Evolutionary conservation across 2,329 filamentous ascomycete genomes (phyloP).

Genomic region (Aspergillus glaucus): DNA sequence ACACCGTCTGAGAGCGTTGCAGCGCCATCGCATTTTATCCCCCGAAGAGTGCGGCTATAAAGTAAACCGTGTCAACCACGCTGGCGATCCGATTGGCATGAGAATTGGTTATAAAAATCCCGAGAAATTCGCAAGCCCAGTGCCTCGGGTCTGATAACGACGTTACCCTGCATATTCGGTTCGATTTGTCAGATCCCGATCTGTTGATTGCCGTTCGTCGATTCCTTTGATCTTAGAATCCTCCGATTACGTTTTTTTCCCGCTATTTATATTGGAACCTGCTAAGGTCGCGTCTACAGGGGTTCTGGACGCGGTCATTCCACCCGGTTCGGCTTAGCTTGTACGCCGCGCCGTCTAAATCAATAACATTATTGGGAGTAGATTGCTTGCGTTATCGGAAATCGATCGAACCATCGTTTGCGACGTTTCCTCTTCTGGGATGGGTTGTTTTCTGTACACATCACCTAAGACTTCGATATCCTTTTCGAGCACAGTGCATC

Average conservation of each 20-base stretch:
- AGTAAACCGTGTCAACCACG: neutral
- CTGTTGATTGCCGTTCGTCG: neutral
- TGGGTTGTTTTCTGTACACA: constrained; percentile 4
- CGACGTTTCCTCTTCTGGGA: constrained; percentile 2
- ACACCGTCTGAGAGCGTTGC: constrained; percentile 5
- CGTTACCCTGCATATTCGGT: constrained; percentile 11
- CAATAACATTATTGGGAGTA: too few species aligned
- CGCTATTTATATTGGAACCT: neutral
- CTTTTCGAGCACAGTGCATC: constrained; percentile 9
- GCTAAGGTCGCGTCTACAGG: neutral
- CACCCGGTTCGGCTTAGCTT: neutral
- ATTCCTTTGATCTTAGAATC: neutral
- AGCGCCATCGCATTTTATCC: neutral
- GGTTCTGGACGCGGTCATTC: neutral
- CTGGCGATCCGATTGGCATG: constrained; percentile 14
- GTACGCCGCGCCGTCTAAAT: too few species aligned
- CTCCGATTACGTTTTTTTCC: constrained; percentile 7
- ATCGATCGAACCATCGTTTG: neutral
- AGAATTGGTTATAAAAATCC: constrained; percentile 9
- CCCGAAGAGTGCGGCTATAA: too few species aligned
- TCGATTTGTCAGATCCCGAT: constrained; percentile 10
- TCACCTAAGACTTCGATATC: constrained; percentile 5
- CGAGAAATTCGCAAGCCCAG: neutral
- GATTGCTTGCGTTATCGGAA: neutral
- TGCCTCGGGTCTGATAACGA: neutral